Evolutionary conservation across 257 asterid species (phyloP), one percentile per base, ranked within the genome.

Genomic region (Pogostemon cablin): DNA sequence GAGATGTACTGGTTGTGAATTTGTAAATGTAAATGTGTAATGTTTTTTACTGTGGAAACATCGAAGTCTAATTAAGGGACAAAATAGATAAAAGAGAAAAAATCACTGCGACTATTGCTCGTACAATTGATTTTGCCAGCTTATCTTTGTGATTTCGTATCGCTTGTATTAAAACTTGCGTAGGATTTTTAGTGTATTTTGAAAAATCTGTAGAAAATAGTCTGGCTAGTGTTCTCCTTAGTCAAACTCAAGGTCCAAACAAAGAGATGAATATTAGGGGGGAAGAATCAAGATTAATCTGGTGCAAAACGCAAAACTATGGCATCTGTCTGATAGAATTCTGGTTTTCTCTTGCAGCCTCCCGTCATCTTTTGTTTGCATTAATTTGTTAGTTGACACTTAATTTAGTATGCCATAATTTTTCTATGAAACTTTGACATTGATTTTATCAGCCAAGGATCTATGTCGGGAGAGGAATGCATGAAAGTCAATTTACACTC

Each of bases 401-500:
- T 55, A 62, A 62, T 70, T 65, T 73, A 59, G 42, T 56, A 58
- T 35, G 55, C 42, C 80, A 48, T 66, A 65, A 63, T 39, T 60
- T 34, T 57, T 68, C 67, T 46, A 72, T 67, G 61, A 71, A 75
- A 35, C 49, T 65, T 77, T 48, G 61, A 70, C 59, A 40, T 7
- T 41, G 52, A 66, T 56, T 83, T 73, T 84, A 25, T 78, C 92
- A 90, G 96, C 95, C 95, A 11, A 83, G 95, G 65, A 85, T 87
- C 79, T 90, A 87, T 25, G 91, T 90, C 12, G 96, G 96, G 56
- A 86, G 96, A 75, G 96, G 96, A 79, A 90, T 90, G 96, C 96
- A 90, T 54, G 96, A 90, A 79, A 90, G 96, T 77, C 95, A 90
- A 67, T 80, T 84, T 71, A 78, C 92, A 53, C 92, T 90, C 20